Conservation (phyloP, 345 rosid species). For the Brassica nigra region DNA sequence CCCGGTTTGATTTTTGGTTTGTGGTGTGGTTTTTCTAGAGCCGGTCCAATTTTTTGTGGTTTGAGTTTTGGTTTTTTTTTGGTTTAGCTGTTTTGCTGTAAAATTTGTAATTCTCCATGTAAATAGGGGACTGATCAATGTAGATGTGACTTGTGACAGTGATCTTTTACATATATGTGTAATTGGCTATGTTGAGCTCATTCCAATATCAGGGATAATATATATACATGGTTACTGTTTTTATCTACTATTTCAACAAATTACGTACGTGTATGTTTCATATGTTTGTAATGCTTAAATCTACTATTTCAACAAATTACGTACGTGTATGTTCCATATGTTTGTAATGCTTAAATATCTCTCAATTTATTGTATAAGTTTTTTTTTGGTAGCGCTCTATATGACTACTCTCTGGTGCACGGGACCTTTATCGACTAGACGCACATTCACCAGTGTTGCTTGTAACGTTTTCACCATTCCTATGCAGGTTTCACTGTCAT, state of each 20-base stretch:
- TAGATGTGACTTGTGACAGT: constrained; percentile 1
- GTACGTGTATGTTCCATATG: too few relatives aligned
- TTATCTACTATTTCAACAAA: neutral
- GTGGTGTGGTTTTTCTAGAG: constrained; percentile 23
- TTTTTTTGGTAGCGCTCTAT: too few relatives aligned
- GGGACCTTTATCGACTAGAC: too few relatives aligned
- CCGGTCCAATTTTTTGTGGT: constrained; percentile 23
- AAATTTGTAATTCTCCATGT: constrained; percentile 13
- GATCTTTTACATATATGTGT: neutral
- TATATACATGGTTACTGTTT: neutral
- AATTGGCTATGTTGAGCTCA: neutral
- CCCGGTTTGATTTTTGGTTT: constrained; percentile 28
- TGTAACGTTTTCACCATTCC: too few relatives aligned
- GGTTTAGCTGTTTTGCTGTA: constrained; percentile 14
- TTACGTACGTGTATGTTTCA: neutral
- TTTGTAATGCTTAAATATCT: too few relatives aligned
- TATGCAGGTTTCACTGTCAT: too few relatives aligned
- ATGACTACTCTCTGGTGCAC: too few relatives aligned
- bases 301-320: too few relatives aligned
- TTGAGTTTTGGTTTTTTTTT: constrained; percentile 2
- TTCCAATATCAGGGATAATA: neutral
- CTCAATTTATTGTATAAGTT: too few relatives aligned
- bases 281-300: neutral
- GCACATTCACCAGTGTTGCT: too few relatives aligned
- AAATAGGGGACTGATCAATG: constrained; percentile 14